phyloP scores from a whole-genome alignment of 2,329 filamentous ascomycete species.

The Zymoseptoria brevis region DNA sequence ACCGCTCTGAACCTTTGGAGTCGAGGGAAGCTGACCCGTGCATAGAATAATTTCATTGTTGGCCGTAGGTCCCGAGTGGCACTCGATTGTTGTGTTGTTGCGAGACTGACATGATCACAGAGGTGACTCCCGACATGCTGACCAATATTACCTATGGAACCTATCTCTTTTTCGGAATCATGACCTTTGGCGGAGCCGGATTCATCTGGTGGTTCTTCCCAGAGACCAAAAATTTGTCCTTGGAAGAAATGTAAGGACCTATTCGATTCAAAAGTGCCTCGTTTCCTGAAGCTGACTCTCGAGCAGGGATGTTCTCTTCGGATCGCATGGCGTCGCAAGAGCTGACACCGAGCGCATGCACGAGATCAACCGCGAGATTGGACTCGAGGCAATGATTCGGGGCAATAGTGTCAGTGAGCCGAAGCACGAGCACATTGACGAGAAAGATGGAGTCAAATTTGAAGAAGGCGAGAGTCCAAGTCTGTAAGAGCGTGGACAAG shows the following conservation, averaged over 20 bases:
- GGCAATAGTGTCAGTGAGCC: slow-evolving; percentile 11
- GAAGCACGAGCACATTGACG: slow-evolving; percentile 5
- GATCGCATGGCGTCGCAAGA: slow-evolving; percentile 53
- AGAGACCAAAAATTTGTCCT: slow-evolving; percentile 46
- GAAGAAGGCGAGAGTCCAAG: slow-evolving; percentile 9
- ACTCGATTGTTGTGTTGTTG: background rate
- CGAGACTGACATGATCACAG: background rate
- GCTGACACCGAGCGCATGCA: slow-evolving; percentile 63
- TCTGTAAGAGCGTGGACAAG: background rate
- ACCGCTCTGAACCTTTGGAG: slow-evolving; percentile 33
- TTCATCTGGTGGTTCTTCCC: slow-evolving; percentile 48
- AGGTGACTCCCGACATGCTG: slow-evolving; percentile 60
- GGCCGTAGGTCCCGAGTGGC: slow-evolving; percentile 34
- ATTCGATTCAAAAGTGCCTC: slow-evolving; percentile 3
- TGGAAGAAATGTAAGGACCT: slow-evolving; percentile 32
- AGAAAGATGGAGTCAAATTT: slow-evolving; percentile 13
- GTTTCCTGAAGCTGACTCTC: too few species aligned
- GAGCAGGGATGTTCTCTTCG: slow-evolving; percentile 17
- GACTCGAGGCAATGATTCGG: slow-evolving; percentile 39
- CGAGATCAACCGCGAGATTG: slow-evolving; percentile 65
- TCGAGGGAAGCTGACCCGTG: slow-evolving; percentile 2
- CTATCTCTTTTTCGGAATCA: slow-evolving; percentile 60
- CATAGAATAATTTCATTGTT: slow-evolving; percentile 55
- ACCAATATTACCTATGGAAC: slow-evolving; percentile 59
- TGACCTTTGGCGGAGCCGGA: slow-evolving; percentile 55